Conservation (phyloP, 495 filamentous ascomycete genomes). For the Annulohypoxylon nitens region DNA sequence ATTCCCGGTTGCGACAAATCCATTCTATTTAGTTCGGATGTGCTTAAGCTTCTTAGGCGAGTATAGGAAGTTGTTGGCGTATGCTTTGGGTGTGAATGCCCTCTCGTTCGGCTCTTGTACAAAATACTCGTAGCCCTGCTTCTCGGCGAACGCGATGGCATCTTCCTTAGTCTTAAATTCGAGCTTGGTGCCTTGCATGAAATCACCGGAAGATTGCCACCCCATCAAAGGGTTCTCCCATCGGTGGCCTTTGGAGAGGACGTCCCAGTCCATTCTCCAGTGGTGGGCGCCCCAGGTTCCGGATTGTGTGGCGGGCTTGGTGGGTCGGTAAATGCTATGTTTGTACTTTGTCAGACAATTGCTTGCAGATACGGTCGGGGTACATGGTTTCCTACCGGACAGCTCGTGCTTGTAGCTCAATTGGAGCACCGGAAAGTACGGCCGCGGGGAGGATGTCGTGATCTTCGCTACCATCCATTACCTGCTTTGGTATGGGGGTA, state of each 20-base stretch:
- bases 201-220: constrained; percentile 95
- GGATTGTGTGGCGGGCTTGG: constrained; percentile 95
- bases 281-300: constrained; percentile 83
- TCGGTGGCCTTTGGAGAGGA: constrained; percentile 83
- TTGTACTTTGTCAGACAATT: constrained; percentile 37
- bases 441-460: constrained; percentile 80
- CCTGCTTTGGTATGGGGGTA: constrained; percentile 86
- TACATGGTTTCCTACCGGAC: constrained; percentile 74
- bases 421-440: constrained; percentile 90
- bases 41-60: constrained; percentile 87
- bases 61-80: constrained; percentile 96
- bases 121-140: constrained; percentile 99
- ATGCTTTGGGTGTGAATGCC: constrained; percentile 88
- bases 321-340: constrained; percentile 87
- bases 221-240: constrained; percentile 99
- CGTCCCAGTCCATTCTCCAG: constrained; percentile 99
- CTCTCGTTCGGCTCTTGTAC: constrained; percentile 96
- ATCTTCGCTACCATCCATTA: constrained; percentile 93
- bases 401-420: constrained; percentile 91
- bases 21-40: constrained; percentile 94
- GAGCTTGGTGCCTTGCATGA: constrained; percentile 90
- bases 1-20: constrained; percentile 2
- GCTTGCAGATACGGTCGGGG: not conserved
- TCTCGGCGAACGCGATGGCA: constrained; percentile 94
- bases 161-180: constrained; percentile 95